Base-by-base conservation (phyloP, 176 grass and related monocot species). In the Chrysopogon serrulatus region DNA sequence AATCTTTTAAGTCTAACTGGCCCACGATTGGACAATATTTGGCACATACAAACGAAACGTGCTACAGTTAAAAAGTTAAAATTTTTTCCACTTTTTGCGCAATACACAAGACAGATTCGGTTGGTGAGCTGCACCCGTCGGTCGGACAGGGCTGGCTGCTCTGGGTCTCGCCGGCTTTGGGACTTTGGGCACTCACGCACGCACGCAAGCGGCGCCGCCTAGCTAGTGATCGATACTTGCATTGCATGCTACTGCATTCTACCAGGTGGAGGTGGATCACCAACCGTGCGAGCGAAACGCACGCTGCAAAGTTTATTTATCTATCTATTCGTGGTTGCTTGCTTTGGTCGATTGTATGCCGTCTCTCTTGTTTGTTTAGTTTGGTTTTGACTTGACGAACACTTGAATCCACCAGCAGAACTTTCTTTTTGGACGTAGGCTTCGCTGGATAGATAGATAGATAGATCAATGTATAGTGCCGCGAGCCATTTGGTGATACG, bases 191-290 rank as follows among this genome's bases (percentile, higher is more conserved):
- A 24, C 19, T 23, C 28, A 4, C 9, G 68, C 36, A 7, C 72
- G 80, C 74, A 78, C 23, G 71, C 75, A 36, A 43, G n/a, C n/a
- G n/a, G n/a, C n/a, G n/a, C n/a, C n/a, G n/a, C n/a, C n/a, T n/a
- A n/a, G n/a, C 59, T 8, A 75, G 49, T 37, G n/a, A n/a, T n/a
- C n/a, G 21, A 77, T 85, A 76, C 87, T 89, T 89, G 77, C 77
- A 81, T 89, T 89, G 77, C 77, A 81, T 89, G 82, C 87, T 51
- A 89, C 87, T 85, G 32, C 87, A 76, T 70, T 81, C 68, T 79
- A 86, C 68, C 60, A 19, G 87, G 4, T 19, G 36, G 36, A 13
- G 82, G 21, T 26, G n/a, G 73, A 82, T 61, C 33, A 65, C 43
- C 79, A 80, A 75, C 32, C 76, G 60, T 75, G 80, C 60, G 82